Conservation (phyloP, 2,329 filamentous ascomycete species). For the Torrubiella hemipterigena region DNA sequence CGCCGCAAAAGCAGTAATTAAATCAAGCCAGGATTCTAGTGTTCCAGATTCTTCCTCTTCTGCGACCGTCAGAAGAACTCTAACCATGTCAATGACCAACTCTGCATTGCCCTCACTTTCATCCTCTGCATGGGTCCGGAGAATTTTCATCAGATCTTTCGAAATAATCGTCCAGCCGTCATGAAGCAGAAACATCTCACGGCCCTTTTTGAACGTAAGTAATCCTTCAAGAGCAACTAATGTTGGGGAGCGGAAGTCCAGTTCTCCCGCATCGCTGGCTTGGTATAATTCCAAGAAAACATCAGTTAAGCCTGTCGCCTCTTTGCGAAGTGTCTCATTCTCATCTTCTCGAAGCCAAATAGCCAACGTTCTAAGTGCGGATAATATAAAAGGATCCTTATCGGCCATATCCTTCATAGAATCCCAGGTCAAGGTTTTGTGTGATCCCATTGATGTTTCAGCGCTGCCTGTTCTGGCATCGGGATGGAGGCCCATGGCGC, state of each 20-base stretch:
- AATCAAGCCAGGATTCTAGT: conserved; percentile 44
- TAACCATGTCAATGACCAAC: conserved; percentile 43
- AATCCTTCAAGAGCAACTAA: conserved; percentile 49
- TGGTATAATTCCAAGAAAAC: conserved; percentile 53
- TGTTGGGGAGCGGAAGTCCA: conserved; percentile 45
- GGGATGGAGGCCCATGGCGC: conserved; percentile 48
- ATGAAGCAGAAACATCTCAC: conserved; percentile 34
- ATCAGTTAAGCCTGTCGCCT: conserved; percentile 47
- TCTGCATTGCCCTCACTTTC: conserved; percentile 21
- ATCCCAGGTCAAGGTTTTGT: conserved; percentile 46
- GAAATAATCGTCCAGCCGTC: conserved; percentile 41
- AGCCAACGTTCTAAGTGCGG: conserved; percentile 43
- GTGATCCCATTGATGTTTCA: conserved; percentile 30
- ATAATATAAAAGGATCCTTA: conserved; percentile 46
- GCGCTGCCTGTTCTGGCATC: conserved; percentile 34
- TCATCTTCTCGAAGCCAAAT: conserved; percentile 63
- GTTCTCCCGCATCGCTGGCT: conserved; percentile 15
- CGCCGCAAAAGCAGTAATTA: conserved; percentile 38
- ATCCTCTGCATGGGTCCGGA: conserved; percentile 17
- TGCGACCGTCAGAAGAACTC: conserved; percentile 38
- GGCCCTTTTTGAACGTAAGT: conserved; percentile 33
- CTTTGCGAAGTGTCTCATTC: conserved; percentile 41
- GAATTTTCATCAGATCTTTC: conserved; percentile 33
- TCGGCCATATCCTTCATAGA: conserved; percentile 33
- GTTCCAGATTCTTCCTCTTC: conserved; percentile 32